Conservation (phyloP, 805 yeast species). For the Barnettozyma siamensis region DNA sequence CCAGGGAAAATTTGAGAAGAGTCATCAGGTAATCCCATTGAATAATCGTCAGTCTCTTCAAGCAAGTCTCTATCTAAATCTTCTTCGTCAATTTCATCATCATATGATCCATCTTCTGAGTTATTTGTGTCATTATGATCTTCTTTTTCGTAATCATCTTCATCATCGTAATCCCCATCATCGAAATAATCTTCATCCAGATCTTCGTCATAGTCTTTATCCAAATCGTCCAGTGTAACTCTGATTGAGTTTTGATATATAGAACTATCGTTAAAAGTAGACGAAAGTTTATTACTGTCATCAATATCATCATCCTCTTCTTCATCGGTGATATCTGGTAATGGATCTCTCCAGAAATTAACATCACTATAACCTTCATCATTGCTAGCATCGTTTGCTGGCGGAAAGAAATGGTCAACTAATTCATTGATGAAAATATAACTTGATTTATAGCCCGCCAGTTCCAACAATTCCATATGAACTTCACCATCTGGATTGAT, state of each 20-base stretch:
- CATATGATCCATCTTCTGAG: constrained; percentile 9
- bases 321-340: constrained; percentile 54
- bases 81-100: constrained; percentile 22
- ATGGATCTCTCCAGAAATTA: constrained; percentile 87
- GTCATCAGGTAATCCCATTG: not conserved
- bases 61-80: constrained; percentile 27
- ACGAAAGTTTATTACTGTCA: constrained; percentile 12
- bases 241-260: constrained; percentile 4
- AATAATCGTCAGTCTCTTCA: constrained; percentile 19
- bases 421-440: constrained; percentile 87
- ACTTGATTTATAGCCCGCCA: constrained; percentile 87
- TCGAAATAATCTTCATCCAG: constrained; percentile 21
- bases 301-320: constrained; percentile 37
- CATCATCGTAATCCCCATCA: constrained; percentile 18
- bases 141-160: constrained; percentile 23
- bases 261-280: constrained; percentile 9
- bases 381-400: constrained; percentile 39
- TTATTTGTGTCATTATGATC: constrained; percentile 16
- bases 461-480: constrained; percentile 90
- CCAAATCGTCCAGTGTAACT: constrained; percentile 17
- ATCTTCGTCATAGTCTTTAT: constrained; percentile 18
- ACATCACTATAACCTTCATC: constrained; percentile 68
- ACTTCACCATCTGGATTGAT: constrained; percentile 96
- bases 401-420: constrained; percentile 97
- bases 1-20: not conserved